phyloP scores from a whole-genome alignment of 352 stramenopile species.

The Blastocystis sp. region DNA sequence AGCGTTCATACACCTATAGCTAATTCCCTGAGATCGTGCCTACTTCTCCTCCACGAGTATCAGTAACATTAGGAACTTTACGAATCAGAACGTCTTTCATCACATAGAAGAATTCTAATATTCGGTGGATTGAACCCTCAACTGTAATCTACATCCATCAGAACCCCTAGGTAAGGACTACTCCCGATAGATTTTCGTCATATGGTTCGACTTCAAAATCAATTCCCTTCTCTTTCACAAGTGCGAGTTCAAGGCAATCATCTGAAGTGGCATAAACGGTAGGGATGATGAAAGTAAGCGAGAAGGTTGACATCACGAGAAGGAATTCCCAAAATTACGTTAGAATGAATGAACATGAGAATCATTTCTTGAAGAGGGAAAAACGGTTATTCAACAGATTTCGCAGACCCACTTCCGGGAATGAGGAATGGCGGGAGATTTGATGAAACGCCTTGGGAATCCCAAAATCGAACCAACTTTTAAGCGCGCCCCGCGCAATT shows the following conservation, averaged over 20 bases:
- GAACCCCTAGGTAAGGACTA: neutral
- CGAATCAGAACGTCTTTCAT: constrained; percentile 52
- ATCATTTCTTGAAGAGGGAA: too few species aligned
- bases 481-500: too few species aligned
- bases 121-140: neutral
- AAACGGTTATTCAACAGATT: too few species aligned
- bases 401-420: too few species aligned
- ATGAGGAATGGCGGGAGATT: too few species aligned
- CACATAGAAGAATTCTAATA: constrained; percentile 54
- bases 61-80: neutral
- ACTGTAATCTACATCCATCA: constrained; percentile 32
- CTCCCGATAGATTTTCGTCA: neutral
- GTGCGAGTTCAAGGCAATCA: neutral
- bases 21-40: neutral
- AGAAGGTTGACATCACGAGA: constrained; percentile 10
- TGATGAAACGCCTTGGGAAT: too few species aligned
- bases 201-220: neutral
- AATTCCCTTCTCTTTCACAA: neutral
- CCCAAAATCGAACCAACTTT: too few species aligned
- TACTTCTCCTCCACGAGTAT: neutral
- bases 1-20: neutral
- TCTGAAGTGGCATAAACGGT: neutral
- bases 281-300: constrained; percentile 9
- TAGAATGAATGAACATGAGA: too few species aligned
- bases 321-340: too few species aligned